Base-by-base conservation (phyloP, 2,329 filamentous ascomycete genomes). In the Colletotrichum acutatum region DNA sequence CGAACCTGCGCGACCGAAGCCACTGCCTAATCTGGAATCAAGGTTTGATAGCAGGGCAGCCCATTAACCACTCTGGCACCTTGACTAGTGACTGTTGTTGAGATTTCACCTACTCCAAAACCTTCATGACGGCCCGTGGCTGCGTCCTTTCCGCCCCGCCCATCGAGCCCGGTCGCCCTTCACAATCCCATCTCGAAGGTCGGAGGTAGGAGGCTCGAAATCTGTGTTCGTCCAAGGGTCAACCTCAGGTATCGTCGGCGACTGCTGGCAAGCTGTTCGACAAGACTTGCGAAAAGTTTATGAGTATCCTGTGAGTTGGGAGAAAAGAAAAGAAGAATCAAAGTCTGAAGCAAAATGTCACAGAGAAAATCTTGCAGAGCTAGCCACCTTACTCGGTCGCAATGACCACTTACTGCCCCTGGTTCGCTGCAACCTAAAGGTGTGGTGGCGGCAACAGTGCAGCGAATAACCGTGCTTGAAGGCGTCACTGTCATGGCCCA, bases 41-140 rank as follows among this genome's bases (percentile, higher is more conserved):
- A 65, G 5, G 22, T 56, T 37, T 57, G 62, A 65, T 65, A 65
- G 62, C 62, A 65, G 62, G 62, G 62, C 62, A 65, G 62, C 62
- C 62, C 62, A 65, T 65, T 65, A 65, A 65, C 62, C 62, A 65
- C 62, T 65, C 62, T 65, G 62, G 62, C 62, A 65, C 62, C 62
- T 65, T 65, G 62, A 65, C 62, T 30, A 57, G 52, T 57, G 62
- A 24, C 52, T 22, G 1, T 56, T 26, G 32, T 37, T 65, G 52
- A 6, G 0, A 14, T 0, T 3, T 3, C 0, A 6, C 9, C 22
- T 0, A 4, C 11, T 26, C 19, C 3, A 3, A 19, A 7, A 8
- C 7, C 3, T 8, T 49, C 1, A 49, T 19, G n/a, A n/a, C 19
- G 42, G 42, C 8, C 0, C 19, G 2, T 5, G 3, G 1, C 1